Conservation (phyloP, 2,329 filamentous ascomycete genomes). For the Nigrospora sphaerica region DNA sequence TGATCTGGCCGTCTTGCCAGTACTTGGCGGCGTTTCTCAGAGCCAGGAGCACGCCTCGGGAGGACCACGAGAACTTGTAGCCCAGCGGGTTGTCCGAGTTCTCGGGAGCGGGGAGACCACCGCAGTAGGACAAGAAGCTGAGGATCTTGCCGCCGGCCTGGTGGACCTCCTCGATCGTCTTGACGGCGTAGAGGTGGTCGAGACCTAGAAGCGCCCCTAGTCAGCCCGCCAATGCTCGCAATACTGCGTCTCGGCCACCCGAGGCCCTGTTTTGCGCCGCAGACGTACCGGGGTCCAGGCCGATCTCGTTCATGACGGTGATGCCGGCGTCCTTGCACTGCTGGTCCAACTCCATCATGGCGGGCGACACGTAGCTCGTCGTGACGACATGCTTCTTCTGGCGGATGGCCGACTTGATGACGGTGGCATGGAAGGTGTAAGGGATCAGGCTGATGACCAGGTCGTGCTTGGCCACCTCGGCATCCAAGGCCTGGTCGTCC, state of each 20-base stretch:
- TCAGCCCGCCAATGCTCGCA: background rate
- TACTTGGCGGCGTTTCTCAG: conserved; percentile 79
- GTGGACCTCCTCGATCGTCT: conserved; percentile 87
- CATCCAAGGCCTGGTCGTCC: conserved; percentile 69
- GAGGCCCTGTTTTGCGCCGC: conserved; percentile 1
- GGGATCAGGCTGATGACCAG: conserved; percentile 79
- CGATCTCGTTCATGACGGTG: conserved; percentile 98
- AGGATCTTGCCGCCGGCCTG: conserved; percentile 75
- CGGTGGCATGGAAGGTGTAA: conserved; percentile 79
- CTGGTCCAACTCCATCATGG: conserved; percentile 82
- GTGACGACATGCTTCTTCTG: conserved; percentile 95
- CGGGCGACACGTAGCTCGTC: conserved; percentile 84
- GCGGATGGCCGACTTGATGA: conserved; percentile 90
- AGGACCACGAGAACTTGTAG: conserved; percentile 83
- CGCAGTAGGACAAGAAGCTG: conserved; percentile 78
- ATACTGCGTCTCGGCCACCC: no score
- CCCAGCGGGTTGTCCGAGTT: conserved; percentile 81
- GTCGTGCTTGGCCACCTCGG: conserved; percentile 70
- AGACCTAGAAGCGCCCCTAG: background rate
- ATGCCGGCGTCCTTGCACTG: conserved; percentile 84
- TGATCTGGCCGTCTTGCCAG: conserved; percentile 71
- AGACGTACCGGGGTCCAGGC: conserved; percentile 21
- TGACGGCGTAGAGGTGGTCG: conserved; percentile 56
- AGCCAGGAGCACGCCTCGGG: conserved; percentile 80
- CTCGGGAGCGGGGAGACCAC: conserved; percentile 66